Evolutionary conservation across 768 basidiomycete genomes (phyloP), one percentile per base, ranked within the genome.

Genomic region (Podaxis rugospora): DNA sequence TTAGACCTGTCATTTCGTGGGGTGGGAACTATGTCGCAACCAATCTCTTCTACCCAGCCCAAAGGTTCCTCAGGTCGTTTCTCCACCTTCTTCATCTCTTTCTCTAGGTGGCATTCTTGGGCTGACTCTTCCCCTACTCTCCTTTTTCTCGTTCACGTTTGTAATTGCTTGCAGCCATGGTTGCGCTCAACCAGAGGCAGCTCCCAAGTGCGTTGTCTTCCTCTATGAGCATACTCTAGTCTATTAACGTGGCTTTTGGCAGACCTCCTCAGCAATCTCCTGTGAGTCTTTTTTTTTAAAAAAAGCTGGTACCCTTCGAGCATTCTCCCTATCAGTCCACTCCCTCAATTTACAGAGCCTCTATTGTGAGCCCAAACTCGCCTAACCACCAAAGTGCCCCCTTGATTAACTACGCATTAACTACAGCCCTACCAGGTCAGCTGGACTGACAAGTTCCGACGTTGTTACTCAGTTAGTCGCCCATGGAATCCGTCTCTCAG

Each of bases 151-250:
- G 54, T 11, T 62, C 46, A 37, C 46, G 11, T 44, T 42, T 54
- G 35, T 44, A 40, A 35, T 39, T 51, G 7, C 52, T 55, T 25
- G 44, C 54, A 2, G 46, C 32, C 21, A 61, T 61, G 59, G 59
- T 50, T 47, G 59, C 23, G 7, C 44, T 67, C 28, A 62, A 55
- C 1, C 56, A 39, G 61, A 66, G 68, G 60, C 67, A 67, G 54
- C n/a, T 66, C 14, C 40, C 51, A 32, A 61, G 68, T 66, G 27
- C 7, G 62, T 62, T 23, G 47, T 16, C 35, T 16, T 13, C 25
- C 11, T 39, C 14, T 5, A 4, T 2, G 3, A 10, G 16, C n/a
- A 44, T 5, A 44, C 3, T 3, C 42, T 39, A 23, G 13, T 32
- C 3, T n/a, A 16, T 10, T 51, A 25, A 40, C 23, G 6, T 40